Evolutionary conservation across 345 rosid species (phyloP).

Genomic region (Gossypium arboreum): DNA sequence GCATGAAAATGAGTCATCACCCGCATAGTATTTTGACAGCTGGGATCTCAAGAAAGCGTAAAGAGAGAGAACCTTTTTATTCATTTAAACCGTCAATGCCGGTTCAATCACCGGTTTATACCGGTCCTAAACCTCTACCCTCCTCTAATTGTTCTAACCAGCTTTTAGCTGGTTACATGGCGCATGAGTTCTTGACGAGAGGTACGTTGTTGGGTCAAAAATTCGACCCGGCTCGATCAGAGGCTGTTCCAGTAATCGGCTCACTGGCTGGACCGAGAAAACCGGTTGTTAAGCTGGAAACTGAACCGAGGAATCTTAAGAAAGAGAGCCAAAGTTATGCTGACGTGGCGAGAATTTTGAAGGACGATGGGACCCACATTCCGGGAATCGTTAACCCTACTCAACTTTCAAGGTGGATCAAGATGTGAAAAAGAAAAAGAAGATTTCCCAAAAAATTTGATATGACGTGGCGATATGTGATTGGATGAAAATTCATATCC

Average conservation of each 20-base stretch:
- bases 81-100: slow-evolving; percentile 15
- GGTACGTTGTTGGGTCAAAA: slow-evolving; percentile 59
- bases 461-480: slow-evolving; percentile 8
- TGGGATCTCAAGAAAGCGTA: slow-evolving; percentile 52
- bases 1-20: slow-evolving; percentile 40
- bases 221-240: slow-evolving; percentile 35
- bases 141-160: slow-evolving; percentile 28
- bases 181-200: slow-evolving; percentile 54
- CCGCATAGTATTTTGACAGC: slow-evolving; percentile 31
- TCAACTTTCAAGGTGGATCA: slow-evolving; percentile 70
- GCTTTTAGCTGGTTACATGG: slow-evolving; percentile 70
- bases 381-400: slow-evolving; percentile 72
- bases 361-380: slow-evolving; percentile 53
- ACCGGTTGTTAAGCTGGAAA: slow-evolving; percentile 8
- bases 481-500: slow-evolving; percentile 2
- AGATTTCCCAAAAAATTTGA: no score
- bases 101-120: slow-evolving; percentile 17
- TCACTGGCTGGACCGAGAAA: slow-evolving; percentile 18
- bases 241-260: slow-evolving; percentile 20
- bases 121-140: slow-evolving; percentile 9
- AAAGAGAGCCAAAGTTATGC: slow-evolving; percentile 37
- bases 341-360: slow-evolving; percentile 65
- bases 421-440: slow-evolving; percentile 35
- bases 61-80: slow-evolving; percentile 36
- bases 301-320: slow-evolving; percentile 21